These are phyloP conservation scores for Aurinia saxatilis DNA, from an alignment of 345 rosid species.

Conservation along the genomic window DNA sequence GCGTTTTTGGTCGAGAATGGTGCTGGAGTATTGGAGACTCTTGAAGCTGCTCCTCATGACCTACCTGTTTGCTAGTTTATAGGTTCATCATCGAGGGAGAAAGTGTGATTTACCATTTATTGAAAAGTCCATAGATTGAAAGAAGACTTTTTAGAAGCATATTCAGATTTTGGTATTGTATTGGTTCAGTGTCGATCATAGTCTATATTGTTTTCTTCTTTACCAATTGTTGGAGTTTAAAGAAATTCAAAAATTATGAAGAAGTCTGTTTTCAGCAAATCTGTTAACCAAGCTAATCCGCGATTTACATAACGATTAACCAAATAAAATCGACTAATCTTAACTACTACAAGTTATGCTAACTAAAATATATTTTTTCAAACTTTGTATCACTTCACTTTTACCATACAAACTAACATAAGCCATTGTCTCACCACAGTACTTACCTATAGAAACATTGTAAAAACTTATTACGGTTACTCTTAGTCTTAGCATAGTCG, in stretches of 20 bases:
- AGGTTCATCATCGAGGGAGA: background rate
- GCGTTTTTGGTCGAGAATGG: conserved; percentile 84
- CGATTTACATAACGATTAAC: no score
- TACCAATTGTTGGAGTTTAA: background rate
- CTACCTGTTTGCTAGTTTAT: conserved; percentile 46
- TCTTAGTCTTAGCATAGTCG: no score
- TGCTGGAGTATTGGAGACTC: conserved; percentile 42
- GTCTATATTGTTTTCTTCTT: background rate
- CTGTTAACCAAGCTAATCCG: no score
- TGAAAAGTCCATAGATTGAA: background rate
- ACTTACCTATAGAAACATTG: no score
- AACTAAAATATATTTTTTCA: no score
- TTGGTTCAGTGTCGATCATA: background rate
- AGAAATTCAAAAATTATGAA: background rate
- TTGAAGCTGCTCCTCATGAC: conserved; percentile 69
- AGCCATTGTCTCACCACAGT: no score
- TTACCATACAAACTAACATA: no score
- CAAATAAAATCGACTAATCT: no score
- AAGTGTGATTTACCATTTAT: background rate
- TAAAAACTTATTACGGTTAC: no score
- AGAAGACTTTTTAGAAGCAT: background rate
- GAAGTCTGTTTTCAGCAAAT: background rate
- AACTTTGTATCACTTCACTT: no score
- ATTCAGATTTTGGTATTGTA: conserved; percentile 9
- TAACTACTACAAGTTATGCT: no score